These are phyloP conservation scores for Boletellus emodensis DNA, from an alignment of 768 basidiomycete species.

Conservation along the genomic window DNA sequence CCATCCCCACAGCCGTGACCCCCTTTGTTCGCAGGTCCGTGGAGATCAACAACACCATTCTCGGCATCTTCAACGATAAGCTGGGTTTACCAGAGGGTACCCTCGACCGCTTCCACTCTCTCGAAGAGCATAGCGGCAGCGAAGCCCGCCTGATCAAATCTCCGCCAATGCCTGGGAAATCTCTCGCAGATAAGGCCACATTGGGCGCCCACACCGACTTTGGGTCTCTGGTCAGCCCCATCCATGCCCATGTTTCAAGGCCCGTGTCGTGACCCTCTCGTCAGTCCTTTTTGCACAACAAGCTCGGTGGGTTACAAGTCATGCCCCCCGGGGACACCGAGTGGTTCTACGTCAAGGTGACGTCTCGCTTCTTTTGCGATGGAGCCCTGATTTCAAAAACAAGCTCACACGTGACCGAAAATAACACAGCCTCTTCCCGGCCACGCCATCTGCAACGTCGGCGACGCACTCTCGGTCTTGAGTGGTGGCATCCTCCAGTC, in stretches of 20 bases:
- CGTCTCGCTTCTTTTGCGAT: background rate
- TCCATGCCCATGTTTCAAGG: background rate
- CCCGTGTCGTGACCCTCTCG: background rate
- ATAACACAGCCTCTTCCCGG: slow-evolving; percentile 48
- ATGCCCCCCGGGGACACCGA: slow-evolving; percentile 54
- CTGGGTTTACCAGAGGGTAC: slow-evolving; percentile 51
- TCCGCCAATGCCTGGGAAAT: slow-evolving; percentile 34
- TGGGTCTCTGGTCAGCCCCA: slow-evolving; percentile 53
- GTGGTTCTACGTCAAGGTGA: slow-evolving; percentile 67
- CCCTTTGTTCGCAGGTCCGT: slow-evolving; percentile 59
- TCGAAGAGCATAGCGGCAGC: slow-evolving; percentile 49
- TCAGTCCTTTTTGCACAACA: slow-evolving; percentile 66
- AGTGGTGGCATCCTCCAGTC: slow-evolving; percentile 63
- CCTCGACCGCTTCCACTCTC: slow-evolving; percentile 40
- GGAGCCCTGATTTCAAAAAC: background rate
- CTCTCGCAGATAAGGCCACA: slow-evolving; percentile 33
- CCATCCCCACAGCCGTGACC: slow-evolving; percentile 46
- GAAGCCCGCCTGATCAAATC: slow-evolving; percentile 55
- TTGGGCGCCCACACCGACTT: slow-evolving; percentile 73
- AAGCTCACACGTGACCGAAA: background rate
- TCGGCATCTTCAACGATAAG: slow-evolving; percentile 54
- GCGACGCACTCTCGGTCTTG: slow-evolving; percentile 58
- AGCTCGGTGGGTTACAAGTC: slow-evolving; percentile 67
- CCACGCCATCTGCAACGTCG: slow-evolving; percentile 58
- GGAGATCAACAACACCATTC: slow-evolving; percentile 48